These are phyloP conservation scores for Claviceps digitariae DNA, from an alignment of 2,329 filamentous ascomycete species.

Conservation along the genomic window DNA sequence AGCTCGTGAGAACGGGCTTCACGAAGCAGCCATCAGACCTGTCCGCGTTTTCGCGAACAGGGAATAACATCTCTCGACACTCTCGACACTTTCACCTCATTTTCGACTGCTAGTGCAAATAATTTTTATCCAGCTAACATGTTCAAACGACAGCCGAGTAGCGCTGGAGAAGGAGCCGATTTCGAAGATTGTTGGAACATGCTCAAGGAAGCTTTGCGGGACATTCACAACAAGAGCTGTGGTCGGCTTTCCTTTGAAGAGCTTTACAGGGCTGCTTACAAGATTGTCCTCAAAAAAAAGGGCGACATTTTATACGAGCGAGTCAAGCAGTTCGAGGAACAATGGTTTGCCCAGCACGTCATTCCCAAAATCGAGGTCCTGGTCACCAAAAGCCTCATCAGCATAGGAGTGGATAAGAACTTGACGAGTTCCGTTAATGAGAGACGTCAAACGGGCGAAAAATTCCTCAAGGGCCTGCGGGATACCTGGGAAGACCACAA, in stretches of 20 bases:
- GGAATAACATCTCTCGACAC: not conserved
- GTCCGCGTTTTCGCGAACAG: not conserved
- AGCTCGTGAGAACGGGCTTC: not conserved
- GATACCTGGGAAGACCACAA: slow-evolving; percentile 81
- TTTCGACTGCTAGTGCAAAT: not conserved
- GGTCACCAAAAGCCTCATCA: slow-evolving; percentile 55
- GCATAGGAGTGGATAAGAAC: slow-evolving; percentile 41
- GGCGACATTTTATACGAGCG: slow-evolving; percentile 68
- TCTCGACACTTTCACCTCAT: not conserved
- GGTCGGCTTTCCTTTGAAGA: slow-evolving; percentile 88
- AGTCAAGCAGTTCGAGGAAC: slow-evolving; percentile 67
- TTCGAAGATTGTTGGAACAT: slow-evolving; percentile 78
- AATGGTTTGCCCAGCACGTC: slow-evolving; percentile 66
- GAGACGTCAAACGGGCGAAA: slow-evolving; percentile 66
- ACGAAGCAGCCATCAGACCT: not conserved
- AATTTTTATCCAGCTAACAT: slow-evolving; percentile 11
- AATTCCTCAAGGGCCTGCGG: slow-evolving; percentile 63
- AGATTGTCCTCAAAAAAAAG: slow-evolving; percentile 80
- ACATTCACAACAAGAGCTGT: slow-evolving; percentile 88
- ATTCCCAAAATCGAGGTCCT: slow-evolving; percentile 55
- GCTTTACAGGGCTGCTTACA: slow-evolving; percentile 86
- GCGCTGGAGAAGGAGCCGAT: slow-evolving; percentile 47
- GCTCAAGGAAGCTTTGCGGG: slow-evolving; percentile 61
- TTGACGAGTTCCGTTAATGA: slow-evolving; percentile 58
- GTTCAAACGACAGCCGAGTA: slow-evolving; percentile 17